These are phyloP conservation scores for Cryptococcus floricola DNA, from an alignment of 1,284 basidiomycete genomes.

Conservation along the genomic window DNA sequence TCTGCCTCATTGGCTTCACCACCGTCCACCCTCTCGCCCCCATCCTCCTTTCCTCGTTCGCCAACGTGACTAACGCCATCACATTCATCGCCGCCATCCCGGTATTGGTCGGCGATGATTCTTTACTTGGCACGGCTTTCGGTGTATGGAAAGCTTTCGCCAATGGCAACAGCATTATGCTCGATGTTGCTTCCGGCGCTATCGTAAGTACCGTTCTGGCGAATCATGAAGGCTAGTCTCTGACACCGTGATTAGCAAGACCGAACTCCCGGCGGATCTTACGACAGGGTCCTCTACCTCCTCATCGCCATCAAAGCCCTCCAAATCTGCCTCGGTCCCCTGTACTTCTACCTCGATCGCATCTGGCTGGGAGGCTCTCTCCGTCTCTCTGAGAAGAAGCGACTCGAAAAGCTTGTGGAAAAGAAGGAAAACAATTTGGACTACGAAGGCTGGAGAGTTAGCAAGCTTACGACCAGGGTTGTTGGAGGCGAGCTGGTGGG, in stretches of 20 bases:
- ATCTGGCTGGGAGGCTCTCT: constrained; percentile 43
- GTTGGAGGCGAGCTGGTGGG: constrained; percentile 16
- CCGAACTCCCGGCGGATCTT: constrained; percentile 34
- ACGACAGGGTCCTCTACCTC: constrained; percentile 48
- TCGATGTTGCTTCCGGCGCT: constrained; percentile 48
- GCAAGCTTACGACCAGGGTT: constrained; percentile 9
- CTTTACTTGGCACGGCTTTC: constrained; percentile 49
- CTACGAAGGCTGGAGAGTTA: constrained; percentile 22
- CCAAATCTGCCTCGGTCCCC: constrained; percentile 43
- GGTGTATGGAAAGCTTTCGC: constrained; percentile 51
- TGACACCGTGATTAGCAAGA: constrained; percentile 38
- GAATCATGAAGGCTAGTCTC: background rate
- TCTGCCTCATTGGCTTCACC: constrained; percentile 47
- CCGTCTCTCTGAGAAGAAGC: constrained; percentile 34
- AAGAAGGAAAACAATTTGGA: constrained; percentile 11
- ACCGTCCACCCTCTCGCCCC: constrained; percentile 47
- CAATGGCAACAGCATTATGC: constrained; percentile 36
- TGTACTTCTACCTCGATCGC: constrained; percentile 42
- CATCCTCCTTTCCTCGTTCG: constrained; percentile 46
- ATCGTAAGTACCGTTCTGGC: constrained; percentile 25
- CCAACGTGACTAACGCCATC: constrained; percentile 45
- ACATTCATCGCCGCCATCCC: constrained; percentile 50
- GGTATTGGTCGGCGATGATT: constrained; percentile 45
- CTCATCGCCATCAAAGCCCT: constrained; percentile 50
- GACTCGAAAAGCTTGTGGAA: constrained; percentile 27